Evolutionary conservation across 371 early-diverging fungal species (phyloP).

Genomic region (Coemansia sp.): DNA sequence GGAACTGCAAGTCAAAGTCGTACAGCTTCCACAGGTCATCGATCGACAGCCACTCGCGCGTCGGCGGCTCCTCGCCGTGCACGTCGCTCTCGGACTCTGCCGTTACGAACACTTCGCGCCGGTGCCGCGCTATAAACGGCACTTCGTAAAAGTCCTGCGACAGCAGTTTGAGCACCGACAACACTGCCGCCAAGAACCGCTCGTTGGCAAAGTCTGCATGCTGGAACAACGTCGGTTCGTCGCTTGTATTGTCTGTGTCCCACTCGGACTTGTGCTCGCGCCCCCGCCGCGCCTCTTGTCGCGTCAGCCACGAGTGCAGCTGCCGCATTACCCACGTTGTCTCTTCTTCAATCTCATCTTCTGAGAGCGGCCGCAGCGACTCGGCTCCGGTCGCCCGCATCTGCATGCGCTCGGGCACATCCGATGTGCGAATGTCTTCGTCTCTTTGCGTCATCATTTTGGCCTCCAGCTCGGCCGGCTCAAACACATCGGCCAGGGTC

Average conservation of each 20-base stretch:
- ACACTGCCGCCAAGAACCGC: conserved; percentile 46
- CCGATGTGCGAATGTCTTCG: conserved; percentile 80
- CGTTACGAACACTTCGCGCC: conserved; percentile 66
- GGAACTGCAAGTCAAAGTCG: conserved; percentile 80
- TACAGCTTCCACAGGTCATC: conserved; percentile 87
- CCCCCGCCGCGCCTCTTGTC: conserved; percentile 1
- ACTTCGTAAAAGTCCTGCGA: conserved; percentile 80
- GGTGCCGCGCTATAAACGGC: conserved; percentile 84
- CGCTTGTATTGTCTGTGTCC: not conserved
- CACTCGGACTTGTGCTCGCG: not conserved
- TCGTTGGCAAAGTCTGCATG: conserved; percentile 46
- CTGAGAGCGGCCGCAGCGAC: conserved; percentile 42
- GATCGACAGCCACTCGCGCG: conserved; percentile 56
- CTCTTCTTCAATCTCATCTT: conserved; percentile 61
- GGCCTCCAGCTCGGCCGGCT: conserved; percentile 84
- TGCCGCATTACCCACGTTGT: conserved; percentile 58
- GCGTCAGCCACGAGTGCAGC: conserved; percentile 53
- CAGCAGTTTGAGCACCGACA: conserved; percentile 68
- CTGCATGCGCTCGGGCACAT: conserved; percentile 93
- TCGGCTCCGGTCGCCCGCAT: conserved; percentile 59
- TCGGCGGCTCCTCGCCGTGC: conserved; percentile 20
- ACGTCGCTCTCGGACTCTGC: conserved; percentile 28
- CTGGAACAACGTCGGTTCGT: conserved; percentile 22
- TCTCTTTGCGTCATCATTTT: conserved; percentile 91
- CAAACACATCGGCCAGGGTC: conserved; percentile 78